Base-by-base conservation (phyloP, 352 stramenopile species). In the Phytophthora hybrid region DNA sequence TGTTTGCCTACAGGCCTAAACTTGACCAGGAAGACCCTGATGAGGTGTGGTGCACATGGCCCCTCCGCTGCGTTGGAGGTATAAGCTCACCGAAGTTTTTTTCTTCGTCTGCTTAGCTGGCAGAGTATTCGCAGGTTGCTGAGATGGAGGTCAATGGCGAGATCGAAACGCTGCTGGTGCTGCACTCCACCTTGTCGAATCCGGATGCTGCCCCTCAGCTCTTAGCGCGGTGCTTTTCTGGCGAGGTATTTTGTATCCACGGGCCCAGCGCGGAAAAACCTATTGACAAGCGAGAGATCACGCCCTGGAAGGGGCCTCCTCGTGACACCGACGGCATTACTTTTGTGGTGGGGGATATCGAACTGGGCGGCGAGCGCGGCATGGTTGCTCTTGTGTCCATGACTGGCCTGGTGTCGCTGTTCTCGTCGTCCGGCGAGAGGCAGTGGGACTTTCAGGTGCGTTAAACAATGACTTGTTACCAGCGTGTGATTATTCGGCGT, bases 131-230 rank as follows among this genome's bases (percentile, higher is more conserved):
- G 13, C 84, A 89, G 37, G 65, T 88, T 11, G 76, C 82, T 31
- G 80, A 84, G 51, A 78, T 87, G 52, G 82, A 90, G 29, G 76
- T 94, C 14, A 78, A 79, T 41, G 73, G 64, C 49, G 87, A 94
- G 66, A 83, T 94, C 52, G 85, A 92, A 65, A 76, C 78, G 26
- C 74, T 93, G 52, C 73, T 85, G 14, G 53, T 79, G 18, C 63
- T 91, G 16, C 67, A 66, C n/a, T 62, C 59, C 1, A 53, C 64
- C 5, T 32, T 72, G 39, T 44, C 59, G 37, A 53, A 52, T 10
- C n/a, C 56, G 39, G 44, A 79, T 46, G 44, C 62, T 34, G 18
- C 69, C n/a, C 39, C 72, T 62, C 66, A 79, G 44, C 59, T 92
- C 54, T 59, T 90, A 5, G 71, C 79, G n/a, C 68, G 82, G 16